Conservation (phyloP, 129 eudicot genomes). For the Sambucus nigra region DNA sequence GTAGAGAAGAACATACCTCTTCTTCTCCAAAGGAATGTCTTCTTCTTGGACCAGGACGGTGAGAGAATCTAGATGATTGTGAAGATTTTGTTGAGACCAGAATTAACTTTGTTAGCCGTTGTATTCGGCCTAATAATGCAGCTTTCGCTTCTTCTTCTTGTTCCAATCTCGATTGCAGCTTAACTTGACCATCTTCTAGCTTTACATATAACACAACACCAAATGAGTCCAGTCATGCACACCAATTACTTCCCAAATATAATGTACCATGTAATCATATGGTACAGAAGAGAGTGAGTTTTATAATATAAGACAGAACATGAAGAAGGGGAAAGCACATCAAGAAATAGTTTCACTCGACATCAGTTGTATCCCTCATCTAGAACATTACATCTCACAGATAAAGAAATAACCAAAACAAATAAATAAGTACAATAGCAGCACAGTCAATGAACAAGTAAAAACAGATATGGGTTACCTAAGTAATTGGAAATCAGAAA, state of each 20-base stretch:
- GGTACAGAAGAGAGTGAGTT: background rate
- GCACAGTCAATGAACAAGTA: background rate
- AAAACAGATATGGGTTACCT: background rate
- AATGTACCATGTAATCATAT: background rate
- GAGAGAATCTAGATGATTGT: slow-evolving; percentile 58
- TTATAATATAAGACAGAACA: background rate
- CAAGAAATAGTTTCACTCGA: background rate
- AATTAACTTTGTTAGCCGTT: slow-evolving; percentile 84
- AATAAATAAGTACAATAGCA: background rate
- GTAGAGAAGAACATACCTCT: slow-evolving; percentile 47
- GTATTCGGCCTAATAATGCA: slow-evolving; percentile 89
- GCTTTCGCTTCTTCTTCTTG: slow-evolving; percentile 99
- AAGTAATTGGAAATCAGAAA: background rate
- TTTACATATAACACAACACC: slow-evolving; percentile 32
- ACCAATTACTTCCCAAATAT: slow-evolving; percentile 7
- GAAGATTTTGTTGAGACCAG: slow-evolving; percentile 89
- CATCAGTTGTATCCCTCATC: too few species aligned
- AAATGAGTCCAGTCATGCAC: slow-evolving; percentile 15
- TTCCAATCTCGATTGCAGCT: slow-evolving; percentile 88
- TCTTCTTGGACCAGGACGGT: slow-evolving; percentile 64
- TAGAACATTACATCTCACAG: background rate
- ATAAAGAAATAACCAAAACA: background rate
- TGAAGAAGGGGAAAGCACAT: background rate
- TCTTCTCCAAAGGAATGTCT: slow-evolving; percentile 98
- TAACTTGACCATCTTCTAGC: slow-evolving; percentile 97